These are phyloP conservation scores for Eremomyces bilateralis DNA, from an alignment of 495 filamentous ascomycete species.

Conservation along the genomic window DNA sequence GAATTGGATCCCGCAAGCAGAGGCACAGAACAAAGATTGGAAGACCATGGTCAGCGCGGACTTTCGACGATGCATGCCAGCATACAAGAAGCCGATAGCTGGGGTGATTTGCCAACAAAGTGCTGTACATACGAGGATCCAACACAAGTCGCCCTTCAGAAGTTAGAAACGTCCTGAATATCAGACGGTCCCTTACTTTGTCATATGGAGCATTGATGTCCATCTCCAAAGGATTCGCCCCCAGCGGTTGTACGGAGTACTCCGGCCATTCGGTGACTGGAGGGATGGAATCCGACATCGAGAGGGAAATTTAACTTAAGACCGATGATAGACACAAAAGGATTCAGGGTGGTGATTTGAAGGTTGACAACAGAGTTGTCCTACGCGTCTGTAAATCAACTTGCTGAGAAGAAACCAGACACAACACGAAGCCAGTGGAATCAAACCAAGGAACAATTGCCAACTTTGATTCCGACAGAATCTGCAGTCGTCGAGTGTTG, in stretches of 20 bases:
- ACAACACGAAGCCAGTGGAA: too few species aligned
- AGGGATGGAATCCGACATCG: neutral
- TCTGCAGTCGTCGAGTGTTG: too few species aligned
- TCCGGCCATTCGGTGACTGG: conserved; percentile 12
- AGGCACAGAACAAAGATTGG: conserved; percentile 13
- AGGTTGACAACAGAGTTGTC: too few species aligned
- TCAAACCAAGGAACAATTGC: too few species aligned
- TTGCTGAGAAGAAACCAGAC: too few species aligned
- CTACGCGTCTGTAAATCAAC: too few species aligned
- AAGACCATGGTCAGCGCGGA: conserved; percentile 12
- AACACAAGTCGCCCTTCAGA: conserved; percentile 7
- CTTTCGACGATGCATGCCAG: conserved; percentile 11
- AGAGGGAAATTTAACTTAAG: too few species aligned
- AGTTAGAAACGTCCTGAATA: neutral
- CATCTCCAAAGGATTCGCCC: conserved; percentile 7
- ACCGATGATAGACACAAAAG: too few species aligned
- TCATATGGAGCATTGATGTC: conserved; percentile 11
- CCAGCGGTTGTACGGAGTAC: conserved; percentile 4
- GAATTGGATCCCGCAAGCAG: conserved; percentile 11
- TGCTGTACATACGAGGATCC: conserved; percentile 8
- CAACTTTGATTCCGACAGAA: too few species aligned
- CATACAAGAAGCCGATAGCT: conserved; percentile 14
- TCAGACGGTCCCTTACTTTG: conserved; percentile 1
- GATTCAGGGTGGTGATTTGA: too few species aligned
- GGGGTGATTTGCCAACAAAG: conserved; percentile 10